Conservation (phyloP, 2,329 filamentous ascomycete species). For the Kalmusia sp. region DNA sequence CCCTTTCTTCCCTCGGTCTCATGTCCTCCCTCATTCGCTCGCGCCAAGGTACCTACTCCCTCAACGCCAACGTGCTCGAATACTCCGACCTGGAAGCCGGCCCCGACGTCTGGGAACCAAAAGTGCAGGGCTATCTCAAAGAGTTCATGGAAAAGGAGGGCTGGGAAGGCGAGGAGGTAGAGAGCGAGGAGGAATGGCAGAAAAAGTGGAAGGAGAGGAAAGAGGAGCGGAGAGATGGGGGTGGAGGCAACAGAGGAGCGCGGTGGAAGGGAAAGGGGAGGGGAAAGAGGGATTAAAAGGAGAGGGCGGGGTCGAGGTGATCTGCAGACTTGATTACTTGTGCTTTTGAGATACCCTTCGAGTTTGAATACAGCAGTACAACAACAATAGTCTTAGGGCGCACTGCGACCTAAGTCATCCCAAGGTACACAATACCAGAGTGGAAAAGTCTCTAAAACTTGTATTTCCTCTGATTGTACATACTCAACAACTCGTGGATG, state of each 20-base stretch:
- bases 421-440: too few relatives aligned
- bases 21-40: conserved; percentile 86
- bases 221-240: conserved; percentile 26
- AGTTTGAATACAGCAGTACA: too few relatives aligned
- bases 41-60: conserved; percentile 79
- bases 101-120: conserved; percentile 82
- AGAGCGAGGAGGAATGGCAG: conserved; percentile 35
- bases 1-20: conserved; percentile 79
- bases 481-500: not conserved
- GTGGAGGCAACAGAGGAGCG: conserved; percentile 26
- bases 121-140: conserved; percentile 67
- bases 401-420: too few relatives aligned
- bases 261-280: conserved; percentile 22
- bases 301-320: conserved; percentile 12
- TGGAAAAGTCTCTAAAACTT: too few relatives aligned
- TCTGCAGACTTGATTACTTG: not conserved
- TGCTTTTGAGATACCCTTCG: conserved; percentile 3
- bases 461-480: too few relatives aligned
- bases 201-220: conserved; percentile 42
- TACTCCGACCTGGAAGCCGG: conserved; percentile 78
- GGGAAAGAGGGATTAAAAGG: conserved; percentile 18
- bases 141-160: conserved; percentile 56
- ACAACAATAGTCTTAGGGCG: too few relatives aligned
- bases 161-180: conserved; percentile 37
- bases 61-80: conserved; percentile 78